Conservation (phyloP, 805 yeast genomes). For the Candida mattraensis region DNA sequence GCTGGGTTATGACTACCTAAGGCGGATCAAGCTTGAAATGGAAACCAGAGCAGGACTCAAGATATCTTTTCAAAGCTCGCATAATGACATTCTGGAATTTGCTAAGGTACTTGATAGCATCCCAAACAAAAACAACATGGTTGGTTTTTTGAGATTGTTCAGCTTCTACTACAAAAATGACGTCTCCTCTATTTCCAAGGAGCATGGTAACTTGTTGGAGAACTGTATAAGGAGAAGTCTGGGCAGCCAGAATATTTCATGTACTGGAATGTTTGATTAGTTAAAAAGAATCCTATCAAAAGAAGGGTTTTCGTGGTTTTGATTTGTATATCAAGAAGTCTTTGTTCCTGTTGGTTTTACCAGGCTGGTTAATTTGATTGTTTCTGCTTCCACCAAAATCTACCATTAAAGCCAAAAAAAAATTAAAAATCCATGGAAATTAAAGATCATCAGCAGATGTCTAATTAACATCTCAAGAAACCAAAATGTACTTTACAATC, state of each 20-base stretch:
- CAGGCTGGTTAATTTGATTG: no score
- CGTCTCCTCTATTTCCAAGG: slow-evolving; percentile 55
- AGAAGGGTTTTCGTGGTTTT: no score
- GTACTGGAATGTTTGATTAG: slow-evolving; percentile 46
- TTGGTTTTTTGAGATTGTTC: slow-evolving; percentile 49
- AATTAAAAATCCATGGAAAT: no score
- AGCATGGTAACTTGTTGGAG: slow-evolving; percentile 46
- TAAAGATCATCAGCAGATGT: no score
- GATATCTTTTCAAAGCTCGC: slow-evolving; percentile 6
- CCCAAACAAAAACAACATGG: slow-evolving; percentile 43
- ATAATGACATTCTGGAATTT: slow-evolving; percentile 28
- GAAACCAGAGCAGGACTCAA: slow-evolving; percentile 22
- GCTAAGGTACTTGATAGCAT: slow-evolving; percentile 36
- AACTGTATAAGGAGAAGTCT: slow-evolving; percentile 52
- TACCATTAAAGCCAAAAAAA: no score
- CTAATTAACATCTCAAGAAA: no score
- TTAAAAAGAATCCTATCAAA: not conserved
- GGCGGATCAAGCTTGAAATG: slow-evolving; percentile 42
- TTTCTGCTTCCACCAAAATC: no score
- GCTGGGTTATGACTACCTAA: slow-evolving; percentile 45
- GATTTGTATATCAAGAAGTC: no score
- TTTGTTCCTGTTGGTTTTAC: no score
- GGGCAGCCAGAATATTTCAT: slow-evolving; percentile 45
- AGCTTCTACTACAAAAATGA: slow-evolving; percentile 35
- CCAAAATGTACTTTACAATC: no score